These are phyloP conservation scores for Galerina sulciceps DNA, from an alignment of 768 basidiomycete genomes.

Conservation along the genomic window DNA sequence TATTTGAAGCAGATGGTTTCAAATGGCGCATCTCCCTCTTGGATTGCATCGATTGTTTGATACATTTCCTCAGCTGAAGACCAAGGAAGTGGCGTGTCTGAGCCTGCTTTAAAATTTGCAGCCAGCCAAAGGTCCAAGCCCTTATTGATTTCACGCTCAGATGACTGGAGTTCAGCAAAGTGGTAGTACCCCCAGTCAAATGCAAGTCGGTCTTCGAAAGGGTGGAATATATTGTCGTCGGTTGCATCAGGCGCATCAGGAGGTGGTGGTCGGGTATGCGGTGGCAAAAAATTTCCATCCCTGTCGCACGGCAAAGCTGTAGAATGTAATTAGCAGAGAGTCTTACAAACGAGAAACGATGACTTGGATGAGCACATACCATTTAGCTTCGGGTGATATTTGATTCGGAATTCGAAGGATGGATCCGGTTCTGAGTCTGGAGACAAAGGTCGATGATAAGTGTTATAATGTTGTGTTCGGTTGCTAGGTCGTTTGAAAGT, in stretches of 20 bases:
- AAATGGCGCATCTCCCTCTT: constrained; percentile 16
- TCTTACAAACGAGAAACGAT: neutral
- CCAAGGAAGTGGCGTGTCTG: neutral
- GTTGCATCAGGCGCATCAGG: neutral
- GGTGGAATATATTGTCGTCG: neutral
- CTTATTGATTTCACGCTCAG: neutral
- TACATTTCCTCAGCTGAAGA: neutral
- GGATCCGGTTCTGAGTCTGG: constrained; percentile 1
- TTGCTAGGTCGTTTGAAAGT: neutral
- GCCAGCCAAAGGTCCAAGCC: constrained; percentile 3
- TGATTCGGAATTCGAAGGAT: neutral
- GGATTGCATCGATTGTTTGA: neutral
- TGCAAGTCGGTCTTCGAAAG: neutral
- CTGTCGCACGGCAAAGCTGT: neutral
- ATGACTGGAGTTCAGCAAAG: neutral
- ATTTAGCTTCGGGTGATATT: neutral
- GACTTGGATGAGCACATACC: neutral
- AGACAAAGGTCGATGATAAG: neutral
- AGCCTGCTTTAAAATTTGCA: neutral
- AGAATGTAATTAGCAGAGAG: neutral
- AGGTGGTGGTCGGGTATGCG: neutral
- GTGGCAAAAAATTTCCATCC: neutral
- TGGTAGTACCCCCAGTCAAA: constrained; percentile 2
- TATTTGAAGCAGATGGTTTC: constrained; percentile 18
- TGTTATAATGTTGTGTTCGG: neutral